Evolutionary conservation across 1,139 yeast species (phyloP), one percentile per base, ranked within the genome.

Genomic region (Scheffersomyces parashehatae): DNA sequence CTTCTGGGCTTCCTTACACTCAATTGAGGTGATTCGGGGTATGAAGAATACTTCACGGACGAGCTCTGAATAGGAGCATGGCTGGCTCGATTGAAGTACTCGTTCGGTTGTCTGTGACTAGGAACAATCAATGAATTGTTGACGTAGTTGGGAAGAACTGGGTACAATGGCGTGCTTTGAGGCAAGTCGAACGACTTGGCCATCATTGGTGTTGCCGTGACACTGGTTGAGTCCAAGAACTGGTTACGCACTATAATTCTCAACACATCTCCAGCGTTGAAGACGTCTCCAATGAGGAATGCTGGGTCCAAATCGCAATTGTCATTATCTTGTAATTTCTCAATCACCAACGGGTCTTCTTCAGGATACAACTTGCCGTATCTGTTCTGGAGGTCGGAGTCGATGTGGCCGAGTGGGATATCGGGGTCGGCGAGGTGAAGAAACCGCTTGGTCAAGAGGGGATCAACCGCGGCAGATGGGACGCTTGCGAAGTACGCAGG

Each of bases 281-380:
- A 84, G 6, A 85, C 82, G 52, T 85, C 88, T 7, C 75, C 75
- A 0, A 82, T 83, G 4, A 62, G 49, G 52, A 82, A 87, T 46
- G 86, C 95, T 0, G 90, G 89, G 60, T 87, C 95, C 51, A 88
- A 65, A 59, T 88, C 95, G 54, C 90, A 85, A 47, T 74, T 73
- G 46, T 80, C 77, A 28, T 64, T 62, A 58, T 87, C 91, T 56
- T 86, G 93, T 8, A 86, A 64, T 40, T 79, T 76, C 16, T 74
- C 66, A 32, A 87, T 78, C 4, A 68, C 69, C 12, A 85, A 58
- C 0, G 75, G 71, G 2, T 70, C 75, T 42, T 79, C 83, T 29
- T 73, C 70, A 0, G 93, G 91, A 52, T 87, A 87, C 38, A 87
- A 66, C 58, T 80, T 82, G 36, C 67, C 56, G 56, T 79, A 84